phyloP scores from a whole-genome alignment of 2,329 filamentous ascomycete species.

The Mycosphaerella arachidis region DNA sequence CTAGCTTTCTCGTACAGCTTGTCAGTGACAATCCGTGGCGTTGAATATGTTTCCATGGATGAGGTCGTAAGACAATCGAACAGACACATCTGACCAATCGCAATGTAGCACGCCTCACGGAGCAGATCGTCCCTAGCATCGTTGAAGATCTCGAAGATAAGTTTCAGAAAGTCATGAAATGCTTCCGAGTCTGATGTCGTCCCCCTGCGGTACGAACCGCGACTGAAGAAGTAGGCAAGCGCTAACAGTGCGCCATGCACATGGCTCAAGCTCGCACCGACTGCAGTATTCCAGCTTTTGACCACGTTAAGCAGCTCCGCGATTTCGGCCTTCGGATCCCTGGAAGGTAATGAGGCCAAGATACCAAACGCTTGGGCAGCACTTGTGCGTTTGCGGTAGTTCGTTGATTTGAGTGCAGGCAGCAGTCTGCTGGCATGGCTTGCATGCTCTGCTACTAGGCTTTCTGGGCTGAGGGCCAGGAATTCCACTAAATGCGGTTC shows the following conservation, averaged over 20 bases:
- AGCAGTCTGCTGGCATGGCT: slow-evolving; percentile 51
- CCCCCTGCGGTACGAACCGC: slow-evolving; percentile 48
- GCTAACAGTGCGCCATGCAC: slow-evolving; percentile 59
- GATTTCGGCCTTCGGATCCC: slow-evolving; percentile 39
- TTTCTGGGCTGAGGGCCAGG: slow-evolving; percentile 52
- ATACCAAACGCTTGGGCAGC: slow-evolving; percentile 72
- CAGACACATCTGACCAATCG: slow-evolving; percentile 59
- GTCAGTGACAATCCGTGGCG: slow-evolving; percentile 47
- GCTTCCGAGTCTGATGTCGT: not conserved
- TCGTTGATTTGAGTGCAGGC: slow-evolving; percentile 64
- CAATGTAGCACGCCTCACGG: slow-evolving; percentile 53
- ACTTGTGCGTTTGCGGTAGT: slow-evolving; percentile 60
- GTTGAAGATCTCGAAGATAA: slow-evolving; percentile 50
- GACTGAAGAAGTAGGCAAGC: slow-evolving; percentile 55
- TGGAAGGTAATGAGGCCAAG: slow-evolving; percentile 59
- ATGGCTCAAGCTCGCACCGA: slow-evolving; percentile 56
- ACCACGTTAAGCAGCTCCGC: slow-evolving; percentile 35
- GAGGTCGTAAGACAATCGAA: slow-evolving; percentile 51
- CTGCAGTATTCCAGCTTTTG: slow-evolving; percentile 52
- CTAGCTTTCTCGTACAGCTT: slow-evolving; percentile 66
- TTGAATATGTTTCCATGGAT: slow-evolving; percentile 25
- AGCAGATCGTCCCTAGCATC: slow-evolving; percentile 53
- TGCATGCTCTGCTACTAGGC: slow-evolving; percentile 48
- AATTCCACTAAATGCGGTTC: slow-evolving; percentile 46
- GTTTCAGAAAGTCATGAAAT: slow-evolving; percentile 39